Evolutionary conservation across 2,329 filamentous ascomycete species (phyloP).

Genomic region (Clonostachys rosea): DNA sequence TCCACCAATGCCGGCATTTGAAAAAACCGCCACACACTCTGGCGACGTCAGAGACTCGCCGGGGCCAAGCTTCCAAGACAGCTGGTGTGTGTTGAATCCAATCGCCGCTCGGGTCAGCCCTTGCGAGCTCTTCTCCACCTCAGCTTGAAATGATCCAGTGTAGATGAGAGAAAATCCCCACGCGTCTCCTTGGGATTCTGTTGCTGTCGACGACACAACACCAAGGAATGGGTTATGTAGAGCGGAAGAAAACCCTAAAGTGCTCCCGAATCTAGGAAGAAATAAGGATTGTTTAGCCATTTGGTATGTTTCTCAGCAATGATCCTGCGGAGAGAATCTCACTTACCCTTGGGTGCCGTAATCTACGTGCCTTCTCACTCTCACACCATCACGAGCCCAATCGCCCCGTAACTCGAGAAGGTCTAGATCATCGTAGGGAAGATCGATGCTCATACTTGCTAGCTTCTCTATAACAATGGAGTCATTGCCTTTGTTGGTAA

Average conservation of each 20-base stretch:
- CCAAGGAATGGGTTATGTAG: constrained; percentile 62
- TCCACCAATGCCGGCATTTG: constrained; percentile 50
- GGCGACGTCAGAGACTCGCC: constrained; percentile 56
- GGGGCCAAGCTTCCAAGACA: constrained; percentile 51
- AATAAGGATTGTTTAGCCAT: not conserved
- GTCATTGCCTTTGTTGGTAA: constrained; percentile 52
- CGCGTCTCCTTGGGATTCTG: constrained; percentile 55
- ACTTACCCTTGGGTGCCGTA: constrained; percentile 50
- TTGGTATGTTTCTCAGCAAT: not conserved
- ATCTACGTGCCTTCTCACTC: constrained; percentile 47
- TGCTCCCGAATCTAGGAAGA: constrained; percentile 42
- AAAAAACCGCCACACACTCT: constrained; percentile 60
- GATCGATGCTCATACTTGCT: constrained; percentile 57
- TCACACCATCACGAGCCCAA: constrained; percentile 55
- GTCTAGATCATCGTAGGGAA: constrained; percentile 55
- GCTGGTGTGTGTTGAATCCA: constrained; percentile 55
- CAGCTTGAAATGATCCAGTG: constrained; percentile 56
- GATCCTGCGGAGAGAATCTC: not conserved
- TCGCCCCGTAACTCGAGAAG: constrained; percentile 60
- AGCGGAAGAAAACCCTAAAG: constrained; percentile 58
- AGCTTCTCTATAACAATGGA: constrained; percentile 52
- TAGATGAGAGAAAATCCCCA: constrained; percentile 64
- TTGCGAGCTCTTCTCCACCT: constrained; percentile 57
- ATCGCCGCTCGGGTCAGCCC: constrained; percentile 55
- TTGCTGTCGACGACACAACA: constrained; percentile 49